Percentiles rank a stretch among this genome's conserved stretches.
These are phyloP conservation scores for Calonectria naviculata DNA, from an alignment of 2,329 filamentous ascomycete species.

Conservation along the genomic window DNA sequence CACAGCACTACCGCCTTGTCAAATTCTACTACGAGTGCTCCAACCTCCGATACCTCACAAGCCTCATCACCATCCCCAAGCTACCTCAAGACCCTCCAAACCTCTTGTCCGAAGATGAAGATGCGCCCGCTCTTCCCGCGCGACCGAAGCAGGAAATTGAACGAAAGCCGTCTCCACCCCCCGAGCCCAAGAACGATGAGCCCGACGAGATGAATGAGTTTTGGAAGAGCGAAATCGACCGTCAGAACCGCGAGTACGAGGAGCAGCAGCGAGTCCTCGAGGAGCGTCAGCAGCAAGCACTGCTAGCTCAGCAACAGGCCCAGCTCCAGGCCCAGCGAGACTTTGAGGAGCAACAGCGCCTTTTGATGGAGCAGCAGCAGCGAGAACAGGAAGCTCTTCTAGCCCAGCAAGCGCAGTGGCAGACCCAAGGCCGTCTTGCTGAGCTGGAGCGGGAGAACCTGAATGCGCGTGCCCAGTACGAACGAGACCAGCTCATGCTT, in stretches of 20 bases:
- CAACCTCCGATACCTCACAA: slow-evolving; percentile 95
- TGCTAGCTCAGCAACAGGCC: slow-evolving; percentile 83
- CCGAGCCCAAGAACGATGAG: slow-evolving; percentile 76
- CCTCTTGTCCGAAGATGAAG: slow-evolving; percentile 85
- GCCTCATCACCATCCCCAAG: slow-evolving; percentile 95
- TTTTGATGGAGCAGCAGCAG: slow-evolving; percentile 88
- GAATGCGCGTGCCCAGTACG: slow-evolving; percentile 93
- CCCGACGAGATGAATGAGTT: slow-evolving; percentile 97
- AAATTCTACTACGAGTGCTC: slow-evolving; percentile 99
- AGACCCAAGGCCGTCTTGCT: slow-evolving; percentile 94
- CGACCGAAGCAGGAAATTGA: slow-evolving; percentile 82
- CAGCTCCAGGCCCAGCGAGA: slow-evolving; percentile 88
- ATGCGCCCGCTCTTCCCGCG: slow-evolving; percentile 83
- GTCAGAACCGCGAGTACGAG: slow-evolving; percentile 94
- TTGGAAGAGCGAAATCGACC: slow-evolving; percentile 92
- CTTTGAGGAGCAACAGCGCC: slow-evolving; percentile 95
- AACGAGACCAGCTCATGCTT: slow-evolving; percentile 96
- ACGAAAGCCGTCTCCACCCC: slow-evolving; percentile 75
- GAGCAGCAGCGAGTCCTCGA: slow-evolving; percentile 91
- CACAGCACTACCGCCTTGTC: slow-evolving; percentile 94
- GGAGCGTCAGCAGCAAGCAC: slow-evolving; percentile 85
- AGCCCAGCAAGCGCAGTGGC: slow-evolving; percentile 89
- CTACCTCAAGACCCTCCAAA: slow-evolving; percentile 94
- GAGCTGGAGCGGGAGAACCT: slow-evolving; percentile 96
- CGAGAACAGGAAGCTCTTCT: slow-evolving; percentile 91